A percentile compares a stretch with the other conserved stretches of the same genome.
These are phyloP conservation scores for Aspergillus cejpii DNA, from an alignment of 2,329 filamentous ascomycete species.

Conservation along the genomic window DNA sequence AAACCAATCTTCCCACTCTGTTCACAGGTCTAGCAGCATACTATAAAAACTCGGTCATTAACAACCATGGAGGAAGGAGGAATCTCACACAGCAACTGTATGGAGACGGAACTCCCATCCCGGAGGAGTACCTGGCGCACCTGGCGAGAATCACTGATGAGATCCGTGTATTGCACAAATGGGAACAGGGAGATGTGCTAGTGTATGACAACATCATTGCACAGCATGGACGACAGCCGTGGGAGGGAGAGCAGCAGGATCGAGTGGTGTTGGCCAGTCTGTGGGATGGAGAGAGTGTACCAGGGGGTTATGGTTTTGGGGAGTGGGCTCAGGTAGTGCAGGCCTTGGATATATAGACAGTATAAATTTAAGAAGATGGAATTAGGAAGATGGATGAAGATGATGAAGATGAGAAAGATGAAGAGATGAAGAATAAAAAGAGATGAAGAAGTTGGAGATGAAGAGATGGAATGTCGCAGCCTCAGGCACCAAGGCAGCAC, in stretches of 20 bases:
- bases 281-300: slow-evolving; percentile 43
- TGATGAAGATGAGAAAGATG: too few relatives aligned
- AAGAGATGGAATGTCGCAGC: too few relatives aligned
- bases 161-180: slow-evolving; percentile 45
- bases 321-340: slow-evolving; percentile 46
- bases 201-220: slow-evolving; percentile 47
- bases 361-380: too few relatives aligned
- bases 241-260: slow-evolving; percentile 44
- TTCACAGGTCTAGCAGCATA: slow-evolving; percentile 45
- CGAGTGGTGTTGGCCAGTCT: slow-evolving; percentile 45
- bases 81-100: slow-evolving; percentile 39
- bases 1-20: slow-evolving; percentile 42
- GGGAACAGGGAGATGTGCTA: slow-evolving; percentile 45
- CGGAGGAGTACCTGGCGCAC: slow-evolving; percentile 40
- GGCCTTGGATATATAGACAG: slow-evolving; percentile 27
- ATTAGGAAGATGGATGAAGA: slow-evolving; percentile 5
- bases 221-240: slow-evolving; percentile 47
- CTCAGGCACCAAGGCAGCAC: too few relatives aligned
- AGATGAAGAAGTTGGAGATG: too few relatives aligned
- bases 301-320: slow-evolving; percentile 39
- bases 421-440: not conserved
- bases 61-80: slow-evolving; percentile 17
- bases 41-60: slow-evolving; percentile 34
- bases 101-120: slow-evolving; percentile 45
- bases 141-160: slow-evolving; percentile 45